Evolutionary conservation across 2,329 filamentous ascomycete genomes (phyloP), one percentile per base, ranked within the genome.

Genomic region (Aureobasidium sp.): DNA sequence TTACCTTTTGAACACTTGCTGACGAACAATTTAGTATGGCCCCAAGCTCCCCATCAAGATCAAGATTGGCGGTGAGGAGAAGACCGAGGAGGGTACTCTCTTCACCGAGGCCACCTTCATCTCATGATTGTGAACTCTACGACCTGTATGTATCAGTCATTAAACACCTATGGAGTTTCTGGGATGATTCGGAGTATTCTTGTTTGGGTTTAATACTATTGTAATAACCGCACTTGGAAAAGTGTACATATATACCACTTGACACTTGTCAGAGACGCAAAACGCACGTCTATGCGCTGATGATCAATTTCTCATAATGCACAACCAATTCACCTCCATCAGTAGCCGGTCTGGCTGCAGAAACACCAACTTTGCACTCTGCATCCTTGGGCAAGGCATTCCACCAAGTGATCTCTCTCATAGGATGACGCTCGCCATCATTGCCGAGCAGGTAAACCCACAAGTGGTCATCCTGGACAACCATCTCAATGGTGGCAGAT

Each of bases 101-200:
- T 96, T 95, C 76, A 85, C 84, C 62, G 94, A 99, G 78, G 91
- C 94, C 3, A 97, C 92, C n/a, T 99, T 97, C 78, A 96, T 99
- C 76, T 91, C 88, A 42, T 62, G 57, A 59, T 39, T 34, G 25
- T 29, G 54, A 47, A 48, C 14, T 25, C 44, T 42, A 59, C 25
- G 55, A 49, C 55, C 34, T 45, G 44, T 50, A 50, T 59, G 32
- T 59, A 48, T 48, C 30, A 7, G 30, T 50, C 29, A 42, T 29
- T 36, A 49, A 39, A 25, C 41, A 42, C 45, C 37, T 50, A 21
- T 9, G 57, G 57, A 42, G 44, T 59, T 59, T 41, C 21, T 36
- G 44, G 10, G 29, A 7, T 42, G 30, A 27, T 30, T 32, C 42
- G 54, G 41, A 47, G 29, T 36, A 45, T 58, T 27, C 14, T 59